A percentile compares a stretch with the other conserved stretches of the same genome.
Conservation (phyloP, 2,329 filamentous ascomycete species). For the Pestalotiopsis sp. region DNA sequence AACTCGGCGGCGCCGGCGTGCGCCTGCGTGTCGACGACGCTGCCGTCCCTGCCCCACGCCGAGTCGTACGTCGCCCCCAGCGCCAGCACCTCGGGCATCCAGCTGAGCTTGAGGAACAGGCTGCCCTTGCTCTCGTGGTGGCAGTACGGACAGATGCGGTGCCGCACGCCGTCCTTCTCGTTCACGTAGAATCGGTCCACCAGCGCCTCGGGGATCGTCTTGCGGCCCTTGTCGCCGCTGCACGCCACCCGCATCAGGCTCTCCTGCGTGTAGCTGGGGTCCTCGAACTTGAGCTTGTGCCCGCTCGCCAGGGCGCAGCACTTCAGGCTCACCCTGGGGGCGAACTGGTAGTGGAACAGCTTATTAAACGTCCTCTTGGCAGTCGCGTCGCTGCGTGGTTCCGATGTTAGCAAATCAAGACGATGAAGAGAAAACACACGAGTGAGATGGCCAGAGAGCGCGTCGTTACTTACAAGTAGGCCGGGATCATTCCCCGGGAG, state of each 20-base stretch:
- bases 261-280: neutral
- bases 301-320: neutral
- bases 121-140: neutral
- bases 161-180: neutral
- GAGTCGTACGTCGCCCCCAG: neutral
- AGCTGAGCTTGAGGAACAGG: neutral
- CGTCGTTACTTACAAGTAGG: neutral
- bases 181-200: neutral
- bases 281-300: neutral
- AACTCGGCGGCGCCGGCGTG: neutral
- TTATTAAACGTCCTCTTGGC: neutral
- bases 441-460: neutral
- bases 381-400: neutral
- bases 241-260: neutral
- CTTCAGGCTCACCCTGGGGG: neutral
- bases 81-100: neutral
- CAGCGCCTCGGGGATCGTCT: too few species aligned
- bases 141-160: neutral
- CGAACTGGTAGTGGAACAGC: neutral
- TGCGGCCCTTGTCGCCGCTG: too few species aligned
- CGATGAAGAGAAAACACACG: neutral
- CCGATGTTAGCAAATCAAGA: neutral
- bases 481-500: neutral
- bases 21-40: neutral
- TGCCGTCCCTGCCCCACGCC: neutral